These are phyloP conservation scores for Roridomyces roridus DNA, from an alignment of 768 basidiomycete species.

Conservation along the genomic window DNA sequence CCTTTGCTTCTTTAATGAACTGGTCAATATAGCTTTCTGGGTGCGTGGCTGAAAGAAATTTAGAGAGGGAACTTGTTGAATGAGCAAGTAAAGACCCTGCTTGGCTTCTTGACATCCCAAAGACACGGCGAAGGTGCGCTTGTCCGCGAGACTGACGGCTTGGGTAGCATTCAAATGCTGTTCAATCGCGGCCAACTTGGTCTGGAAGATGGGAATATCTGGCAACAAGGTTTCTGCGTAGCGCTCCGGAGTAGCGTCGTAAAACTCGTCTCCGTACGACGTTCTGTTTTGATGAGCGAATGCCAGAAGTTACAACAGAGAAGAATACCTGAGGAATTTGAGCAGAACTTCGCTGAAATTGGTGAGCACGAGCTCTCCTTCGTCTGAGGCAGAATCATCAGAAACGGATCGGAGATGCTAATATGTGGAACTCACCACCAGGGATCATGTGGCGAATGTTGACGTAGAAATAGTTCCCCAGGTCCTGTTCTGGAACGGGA, in stretches of 20 bases:
- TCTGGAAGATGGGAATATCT: constrained; percentile 8
- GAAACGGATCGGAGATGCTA: too few species aligned
- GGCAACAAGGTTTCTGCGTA: constrained; percentile 7
- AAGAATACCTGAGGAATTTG: constrained; percentile 23
- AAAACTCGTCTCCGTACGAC: constrained; percentile 25
- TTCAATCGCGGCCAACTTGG: neutral
- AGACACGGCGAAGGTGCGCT: constrained; percentile 6
- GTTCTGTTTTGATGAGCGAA: constrained; percentile 3
- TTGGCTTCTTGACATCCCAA: constrained; percentile 10
- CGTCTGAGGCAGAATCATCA: constrained; percentile 8
- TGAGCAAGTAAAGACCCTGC: too few species aligned
- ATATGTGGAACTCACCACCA: neutral
- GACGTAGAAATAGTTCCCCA: constrained; percentile 29
- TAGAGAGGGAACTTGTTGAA: neutral
- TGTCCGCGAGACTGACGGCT: neutral
- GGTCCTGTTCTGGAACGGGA: constrained; percentile 16
- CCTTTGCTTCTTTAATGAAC: constrained; percentile 6
- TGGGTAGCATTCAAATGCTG: neutral
- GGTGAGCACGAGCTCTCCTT: constrained; percentile 22
- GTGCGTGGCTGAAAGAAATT: neutral
- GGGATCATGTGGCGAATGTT: constrained; percentile 11
- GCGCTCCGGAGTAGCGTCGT: constrained; percentile 4
- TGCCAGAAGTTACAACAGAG: neutral
- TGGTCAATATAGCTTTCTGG: constrained; percentile 9
- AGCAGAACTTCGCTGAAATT: constrained; percentile 26